Conservation (phyloP, 441 rosid genomes). For the Geranium incanum region DNA sequence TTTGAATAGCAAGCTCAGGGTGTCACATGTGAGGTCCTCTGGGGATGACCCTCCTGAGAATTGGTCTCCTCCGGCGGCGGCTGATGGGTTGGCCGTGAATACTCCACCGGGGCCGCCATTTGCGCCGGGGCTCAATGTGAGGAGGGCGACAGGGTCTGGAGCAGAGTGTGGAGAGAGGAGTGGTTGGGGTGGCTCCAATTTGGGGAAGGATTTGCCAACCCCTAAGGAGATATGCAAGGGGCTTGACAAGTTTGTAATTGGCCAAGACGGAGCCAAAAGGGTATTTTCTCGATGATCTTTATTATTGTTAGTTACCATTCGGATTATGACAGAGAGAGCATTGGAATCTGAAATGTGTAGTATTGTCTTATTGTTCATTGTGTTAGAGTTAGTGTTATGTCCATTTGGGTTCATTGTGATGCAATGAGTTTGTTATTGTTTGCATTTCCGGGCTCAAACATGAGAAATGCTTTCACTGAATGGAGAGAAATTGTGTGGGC, state of each 20-base stretch:
- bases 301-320: no score
- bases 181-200: constrained; percentile 78
- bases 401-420: no score
- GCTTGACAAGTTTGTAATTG: constrained; percentile 85
- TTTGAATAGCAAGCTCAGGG: constrained; percentile 32
- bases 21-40: constrained; percentile 59
- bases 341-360: no score
- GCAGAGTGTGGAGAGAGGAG: constrained; percentile 28
- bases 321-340: no score
- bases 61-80: constrained; percentile 37
- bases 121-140: constrained; percentile 50
- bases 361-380: no score
- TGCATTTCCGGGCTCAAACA: no score
- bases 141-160: constrained; percentile 37
- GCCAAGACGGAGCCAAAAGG: constrained; percentile 79
- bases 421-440: no score
- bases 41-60: constrained; percentile 65
- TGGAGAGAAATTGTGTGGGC: no score
- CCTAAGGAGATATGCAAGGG: constrained; percentile 85
- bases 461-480: no score
- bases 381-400: no score
- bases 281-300: constrained; percentile 22
- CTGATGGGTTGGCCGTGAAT: constrained; percentile 52
- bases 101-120: constrained; percentile 69
- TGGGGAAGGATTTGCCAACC: constrained; percentile 82